Evolutionary conservation across 495 filamentous ascomycete species (phyloP), one percentile per base, ranked within the genome.

Genomic region (Podospora tetraspora): DNA sequence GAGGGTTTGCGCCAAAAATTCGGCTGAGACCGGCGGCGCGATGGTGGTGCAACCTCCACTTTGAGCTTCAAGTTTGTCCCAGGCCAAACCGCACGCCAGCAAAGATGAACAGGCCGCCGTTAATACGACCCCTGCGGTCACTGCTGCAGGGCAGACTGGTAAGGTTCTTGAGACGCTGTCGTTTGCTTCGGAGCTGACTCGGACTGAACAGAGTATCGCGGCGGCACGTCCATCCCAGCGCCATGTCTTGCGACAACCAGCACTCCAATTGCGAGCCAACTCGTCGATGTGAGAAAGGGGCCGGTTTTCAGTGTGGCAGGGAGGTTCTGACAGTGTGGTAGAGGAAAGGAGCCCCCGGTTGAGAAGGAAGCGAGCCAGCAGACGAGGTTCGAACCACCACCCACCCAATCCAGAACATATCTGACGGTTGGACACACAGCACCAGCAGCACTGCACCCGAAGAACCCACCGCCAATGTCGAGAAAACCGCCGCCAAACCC

Each of bases 101-200:
- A 72, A 67, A 75, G 64, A 79, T 79, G 77, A 73, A 71, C 66
- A 21, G 71, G 66, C 73, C 75, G 61, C 71, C 73, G 62, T 75
- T 79, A 74, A 52, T 79, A 77, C 64, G 76, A 70, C 76, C 77
- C 68, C 60, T 73, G 56, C 73, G 71, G 73, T 72, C 72, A 57
- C 60, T 75, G 19, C 62, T 77, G 37, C 73, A 75, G 68, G 73
- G 74, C 43, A 73, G 71, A 63, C 19, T 75, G 77, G 77, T 79
- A 71, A 43, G 75, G 32, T 23, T 57, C 6, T 19, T 8, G 19
- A 22, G 13, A 11, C 8, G 7, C 0, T 52, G 59, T 52, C 11
- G 3, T 62, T 16, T 10, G 16, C 19, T 32, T 5, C 19, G 1
- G 25, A 57, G 52, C 22, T n/a, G 22, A 32, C 27, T 23, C 16